phyloP scores from a whole-genome alignment of 1,284 basidiomycete genomes.

The Xerocomus amazonicus region DNA sequence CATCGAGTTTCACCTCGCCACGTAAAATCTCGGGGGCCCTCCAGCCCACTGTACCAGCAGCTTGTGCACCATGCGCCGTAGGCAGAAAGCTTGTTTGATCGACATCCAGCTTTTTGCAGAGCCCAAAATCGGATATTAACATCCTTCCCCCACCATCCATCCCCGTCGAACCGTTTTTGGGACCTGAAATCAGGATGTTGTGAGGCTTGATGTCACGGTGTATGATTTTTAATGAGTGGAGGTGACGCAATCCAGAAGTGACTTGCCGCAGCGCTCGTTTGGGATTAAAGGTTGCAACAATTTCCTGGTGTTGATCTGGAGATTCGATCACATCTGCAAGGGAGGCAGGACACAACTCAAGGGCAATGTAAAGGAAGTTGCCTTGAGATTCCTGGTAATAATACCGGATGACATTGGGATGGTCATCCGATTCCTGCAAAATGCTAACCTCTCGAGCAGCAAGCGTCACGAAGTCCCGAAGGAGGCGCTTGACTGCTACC shows the following conservation, averaged over 20 bases:
- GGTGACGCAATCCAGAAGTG: constrained; percentile 82
- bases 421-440: constrained; percentile 94
- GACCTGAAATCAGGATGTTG: constrained; percentile 89
- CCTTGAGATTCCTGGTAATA: constrained; percentile 94
- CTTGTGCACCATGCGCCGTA: constrained; percentile 76
- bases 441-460: constrained; percentile 93
- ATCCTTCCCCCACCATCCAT: constrained; percentile 65
- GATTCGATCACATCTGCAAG: constrained; percentile 90
- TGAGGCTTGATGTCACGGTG: constrained; percentile 99
- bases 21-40: constrained; percentile 90
- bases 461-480: constrained; percentile 94
- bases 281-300: constrained; percentile 71
- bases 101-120: constrained; percentile 88
- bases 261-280: constrained; percentile 89
- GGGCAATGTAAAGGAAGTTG: constrained; percentile 95
- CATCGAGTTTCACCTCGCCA: constrained; percentile 88
- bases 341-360: constrained; percentile 94
- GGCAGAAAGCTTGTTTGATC: constrained; percentile 92
- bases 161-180: constrained; percentile 54
- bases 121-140: constrained; percentile 94
- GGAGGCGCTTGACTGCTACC: constrained; percentile 93
- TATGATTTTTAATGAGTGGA: constrained; percentile 94
- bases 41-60: constrained; percentile 92
- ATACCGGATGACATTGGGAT: constrained; percentile 97
- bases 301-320: constrained; percentile 70